phyloP scores from a whole-genome alignment of 2,329 filamentous ascomycete genomes.

The Neophaeococcomyces aloes region DNA sequence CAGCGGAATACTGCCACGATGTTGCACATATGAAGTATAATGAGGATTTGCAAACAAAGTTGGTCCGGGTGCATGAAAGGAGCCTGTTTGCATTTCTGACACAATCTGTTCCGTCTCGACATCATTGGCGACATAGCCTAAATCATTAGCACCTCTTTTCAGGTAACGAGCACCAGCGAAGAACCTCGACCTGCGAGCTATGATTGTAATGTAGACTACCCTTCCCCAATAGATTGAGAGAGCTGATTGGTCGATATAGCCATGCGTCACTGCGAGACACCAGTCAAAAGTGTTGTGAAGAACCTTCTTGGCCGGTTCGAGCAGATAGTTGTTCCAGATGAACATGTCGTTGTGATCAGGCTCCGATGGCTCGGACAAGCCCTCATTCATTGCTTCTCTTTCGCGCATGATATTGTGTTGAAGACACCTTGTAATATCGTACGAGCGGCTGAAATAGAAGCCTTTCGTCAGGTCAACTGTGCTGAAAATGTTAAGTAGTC shows the following conservation, averaged over 20 bases:
- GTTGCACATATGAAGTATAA: conserved; percentile 93
- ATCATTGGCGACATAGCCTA: conserved; percentile 94
- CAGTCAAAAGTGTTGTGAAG: conserved; percentile 83
- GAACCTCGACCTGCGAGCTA: conserved; percentile 80
- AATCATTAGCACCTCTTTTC: conserved; percentile 87
- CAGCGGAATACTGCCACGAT: conserved; percentile 89
- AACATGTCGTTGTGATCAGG: conserved; percentile 88
- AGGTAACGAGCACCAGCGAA: conserved; percentile 92
- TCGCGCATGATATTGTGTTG: conserved; percentile 86
- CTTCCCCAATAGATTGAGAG: conserved; percentile 72
- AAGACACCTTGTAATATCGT: conserved; percentile 84
- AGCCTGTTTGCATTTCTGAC: conserved; percentile 85
- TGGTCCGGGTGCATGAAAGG: conserved; percentile 84
- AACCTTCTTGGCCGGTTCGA: conserved; percentile 59
- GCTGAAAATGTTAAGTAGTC: conserved; percentile 78
- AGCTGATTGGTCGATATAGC: conserved; percentile 85
- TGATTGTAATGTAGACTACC: conserved; percentile 82
- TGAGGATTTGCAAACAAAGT: conserved; percentile 77
- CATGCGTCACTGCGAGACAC: conserved; percentile 92
- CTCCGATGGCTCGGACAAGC: conserved; percentile 47
- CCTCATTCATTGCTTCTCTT: conserved; percentile 57
- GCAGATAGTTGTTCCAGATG: conserved; percentile 87
- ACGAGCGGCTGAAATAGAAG: conserved; percentile 98
- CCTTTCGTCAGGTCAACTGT: conserved; percentile 82
- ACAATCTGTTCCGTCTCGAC: conserved; percentile 99